Conservation (phyloP, 2,329 filamentous ascomycete species). For the Blastomyces silverae region DNA sequence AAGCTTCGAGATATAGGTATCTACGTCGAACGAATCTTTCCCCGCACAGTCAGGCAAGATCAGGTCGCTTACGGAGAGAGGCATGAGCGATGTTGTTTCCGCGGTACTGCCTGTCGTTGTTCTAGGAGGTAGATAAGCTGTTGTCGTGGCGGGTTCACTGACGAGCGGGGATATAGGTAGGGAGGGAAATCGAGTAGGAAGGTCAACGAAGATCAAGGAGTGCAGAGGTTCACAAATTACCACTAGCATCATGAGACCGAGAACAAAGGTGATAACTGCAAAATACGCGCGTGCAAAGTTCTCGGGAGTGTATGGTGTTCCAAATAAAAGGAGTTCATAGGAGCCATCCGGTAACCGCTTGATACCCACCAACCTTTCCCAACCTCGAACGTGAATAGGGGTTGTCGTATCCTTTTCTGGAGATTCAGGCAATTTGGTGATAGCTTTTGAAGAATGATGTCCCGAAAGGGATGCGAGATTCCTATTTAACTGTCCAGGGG, state of each 20-base stretch:
- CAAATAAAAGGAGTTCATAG: neutral
- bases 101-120: slow-evolving; percentile 22
- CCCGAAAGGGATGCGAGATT: slow-evolving; percentile 41
- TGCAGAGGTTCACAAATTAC: neutral
- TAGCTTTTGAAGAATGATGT: slow-evolving; percentile 19
- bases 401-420: neutral
- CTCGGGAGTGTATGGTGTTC: neutral
- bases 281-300: neutral
- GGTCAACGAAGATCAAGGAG: neutral
- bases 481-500: slow-evolving; percentile 42
- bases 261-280: neutral
- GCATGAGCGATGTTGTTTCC: slow-evolving; percentile 28
- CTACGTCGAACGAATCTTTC: slow-evolving; percentile 22
- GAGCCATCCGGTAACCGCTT: neutral
- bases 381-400: neutral
- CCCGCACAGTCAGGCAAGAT: slow-evolving; percentile 20
- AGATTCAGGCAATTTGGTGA: neutral
- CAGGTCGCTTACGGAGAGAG: slow-evolving; percentile 23
- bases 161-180: neutral
- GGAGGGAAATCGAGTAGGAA: neutral
- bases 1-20: slow-evolving; percentile 27
- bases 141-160: neutral
- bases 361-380: neutral
- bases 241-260: neutral
- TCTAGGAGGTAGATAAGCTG: neutral